Base-by-base conservation (phyloP, 2,329 filamentous ascomycete species). In the Aaosphaeria arxii region DNA sequence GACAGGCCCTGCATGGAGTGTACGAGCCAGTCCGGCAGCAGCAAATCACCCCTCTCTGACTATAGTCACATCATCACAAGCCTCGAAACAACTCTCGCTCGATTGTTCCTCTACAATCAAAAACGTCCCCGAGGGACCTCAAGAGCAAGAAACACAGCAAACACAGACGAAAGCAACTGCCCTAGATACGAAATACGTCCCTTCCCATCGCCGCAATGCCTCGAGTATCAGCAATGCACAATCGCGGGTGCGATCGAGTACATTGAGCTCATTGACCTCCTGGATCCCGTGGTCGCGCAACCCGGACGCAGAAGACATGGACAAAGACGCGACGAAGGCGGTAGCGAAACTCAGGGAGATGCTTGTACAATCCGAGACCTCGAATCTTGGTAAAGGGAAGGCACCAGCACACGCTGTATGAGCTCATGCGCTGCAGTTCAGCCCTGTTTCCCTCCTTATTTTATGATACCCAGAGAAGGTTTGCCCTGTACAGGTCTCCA, bases 251-350 rank as follows among this genome's bases (percentile, higher is more conserved):
- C 63, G 61, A n/a, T 59, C 63, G 39, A 56, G 54, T 13, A 63
- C 66, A 3, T 42, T 69, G 6, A 62, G 62, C 2, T 67, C 67
- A 4, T 50, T 70, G 29, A 49, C 62, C 13, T 63, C 66, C 9
- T 70, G 67, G 67, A 44, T 70, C n/a, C 64, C 64, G 6, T 70
- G 67, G 66, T 55, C 55, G n/a, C 64, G 66, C 7, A 52, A 53
- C 11, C 33, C 55, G 4, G 47, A 59, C 43, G 45, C 60, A 9
- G 55, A 49, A 0, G 49, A 38, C 31, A 50, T 51, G 7, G 53
- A 57, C 31, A 52, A 59, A 47, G 64, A 65, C 38, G 35, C 64
- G 28, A 62, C 63, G n/a, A 62, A 56, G 49, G 66, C 61, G 7
- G 66, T 69, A 41, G 49, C 57, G 7, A 60, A 61, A 17, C 43